Evolutionary conservation across 1,139 yeast genomes (phyloP).

Genomic region (Debaryomyces udenii): DNA sequence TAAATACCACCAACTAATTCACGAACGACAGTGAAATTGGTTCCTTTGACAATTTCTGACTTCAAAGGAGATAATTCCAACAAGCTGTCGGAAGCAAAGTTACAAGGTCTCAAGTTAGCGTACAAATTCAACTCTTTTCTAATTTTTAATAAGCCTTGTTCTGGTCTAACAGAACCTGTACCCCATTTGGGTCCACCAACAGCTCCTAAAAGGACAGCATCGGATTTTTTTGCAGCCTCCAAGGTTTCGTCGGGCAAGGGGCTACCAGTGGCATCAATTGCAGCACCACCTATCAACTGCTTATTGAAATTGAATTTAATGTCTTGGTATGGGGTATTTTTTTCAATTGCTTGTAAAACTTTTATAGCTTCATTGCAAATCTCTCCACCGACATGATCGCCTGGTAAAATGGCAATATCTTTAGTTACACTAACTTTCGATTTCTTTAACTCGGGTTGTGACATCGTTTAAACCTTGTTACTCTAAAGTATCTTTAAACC

Average conservation of each 20-base stretch:
- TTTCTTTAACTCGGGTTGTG: conserved; percentile 17
- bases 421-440: conserved; percentile 36
- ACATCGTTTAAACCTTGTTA: conserved; percentile 14
- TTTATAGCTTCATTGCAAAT: conserved; percentile 88
- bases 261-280: conserved; percentile 92
- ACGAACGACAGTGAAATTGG: conserved; percentile 89
- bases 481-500: too few relatives aligned
- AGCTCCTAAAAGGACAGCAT: conserved; percentile 94
- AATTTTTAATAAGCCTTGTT: conserved; percentile 90
- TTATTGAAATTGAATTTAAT: conserved; percentile 74
- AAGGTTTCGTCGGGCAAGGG: conserved; percentile 91
- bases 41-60: conserved; percentile 81
- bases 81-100: conserved; percentile 84
- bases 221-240: conserved; percentile 82
- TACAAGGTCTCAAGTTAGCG: conserved; percentile 96
- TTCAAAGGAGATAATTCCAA: conserved; percentile 87
- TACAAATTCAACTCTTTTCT: conserved; percentile 92
- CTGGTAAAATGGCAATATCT: conserved; percentile 85
- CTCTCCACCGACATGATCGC: conserved; percentile 97
- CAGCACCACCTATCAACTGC: conserved; percentile 96
- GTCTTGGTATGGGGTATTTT: conserved; percentile 54
- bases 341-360: conserved; percentile 77
- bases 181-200: conserved; percentile 99
- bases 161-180: conserved; percentile 92
- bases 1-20: conserved; percentile 98